These are phyloP conservation scores for Aspergillus phoenicis DNA, from an alignment of 2,329 filamentous ascomycete species.

Conservation along the genomic window DNA sequence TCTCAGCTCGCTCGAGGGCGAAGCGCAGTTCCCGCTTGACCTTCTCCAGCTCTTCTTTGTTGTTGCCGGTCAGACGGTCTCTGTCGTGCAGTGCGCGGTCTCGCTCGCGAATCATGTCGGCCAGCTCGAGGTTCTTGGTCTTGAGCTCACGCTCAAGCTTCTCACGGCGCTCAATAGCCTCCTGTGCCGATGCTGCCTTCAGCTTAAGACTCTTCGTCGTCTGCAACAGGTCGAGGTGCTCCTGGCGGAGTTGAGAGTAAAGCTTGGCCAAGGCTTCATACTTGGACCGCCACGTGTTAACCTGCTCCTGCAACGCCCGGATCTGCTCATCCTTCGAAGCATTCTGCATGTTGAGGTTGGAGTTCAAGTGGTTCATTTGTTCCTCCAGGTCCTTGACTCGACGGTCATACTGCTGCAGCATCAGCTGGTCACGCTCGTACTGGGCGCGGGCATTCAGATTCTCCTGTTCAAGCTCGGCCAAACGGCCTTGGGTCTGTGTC, in stretches of 20 bases:
- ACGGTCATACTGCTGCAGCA: conserved; percentile 95
- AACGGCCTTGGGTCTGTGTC: conserved; percentile 91
- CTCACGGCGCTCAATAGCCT: conserved; percentile 91
- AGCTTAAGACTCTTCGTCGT: conserved; percentile 96
- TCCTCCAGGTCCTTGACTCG: conserved; percentile 90
- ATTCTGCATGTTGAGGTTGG: conserved; percentile 81
- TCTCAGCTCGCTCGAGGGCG: conserved; percentile 88
- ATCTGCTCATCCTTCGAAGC: conserved; percentile 94
- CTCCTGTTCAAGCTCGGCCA: conserved; percentile 92
- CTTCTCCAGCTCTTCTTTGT: conserved; percentile 93
- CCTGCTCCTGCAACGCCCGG: conserved; percentile 86
- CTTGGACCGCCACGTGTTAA: conserved; percentile 96
- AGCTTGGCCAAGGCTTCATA: conserved; percentile 96
- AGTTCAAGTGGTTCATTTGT: conserved; percentile 79
- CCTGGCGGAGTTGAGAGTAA: conserved; percentile 92
- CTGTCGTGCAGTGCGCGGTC: conserved; percentile 92
- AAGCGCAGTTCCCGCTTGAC: conserved; percentile 89
- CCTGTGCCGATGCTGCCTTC: conserved; percentile 94
- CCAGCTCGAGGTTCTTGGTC: conserved; percentile 98
- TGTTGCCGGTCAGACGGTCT: conserved; percentile 80
- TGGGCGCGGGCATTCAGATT: conserved; percentile 92
- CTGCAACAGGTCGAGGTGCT: conserved; percentile 90
- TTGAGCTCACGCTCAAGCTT: conserved; percentile 97
- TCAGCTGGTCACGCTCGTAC: conserved; percentile 94
- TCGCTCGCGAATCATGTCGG: conserved; percentile 96